Evolutionary conservation across 495 filamentous ascomycete genomes (phyloP).

Genomic region (Penicillium angulare): DNA sequence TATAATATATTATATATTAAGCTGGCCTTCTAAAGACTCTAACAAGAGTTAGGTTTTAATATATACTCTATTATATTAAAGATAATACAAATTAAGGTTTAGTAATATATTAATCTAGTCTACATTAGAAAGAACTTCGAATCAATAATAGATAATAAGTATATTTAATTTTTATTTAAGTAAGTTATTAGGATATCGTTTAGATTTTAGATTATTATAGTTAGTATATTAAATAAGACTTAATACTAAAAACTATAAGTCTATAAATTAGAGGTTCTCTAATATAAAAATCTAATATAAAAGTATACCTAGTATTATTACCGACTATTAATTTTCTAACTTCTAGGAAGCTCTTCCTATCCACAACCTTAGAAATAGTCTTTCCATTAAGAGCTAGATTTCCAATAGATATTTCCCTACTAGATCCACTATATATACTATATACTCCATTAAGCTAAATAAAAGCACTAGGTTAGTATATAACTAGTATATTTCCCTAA

Average conservation of each 20-base stretch:
- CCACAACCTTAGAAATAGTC: too few species aligned
- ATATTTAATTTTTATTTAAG: slow-evolving; percentile 1
- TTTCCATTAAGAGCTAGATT: background rate
- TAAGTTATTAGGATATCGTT: background rate
- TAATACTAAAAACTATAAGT: background rate
- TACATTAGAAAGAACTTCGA: slow-evolving; percentile 35
- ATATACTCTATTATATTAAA: slow-evolving; percentile 94
- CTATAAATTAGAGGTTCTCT: background rate
- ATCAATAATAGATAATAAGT: background rate
- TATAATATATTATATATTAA: too few species aligned
- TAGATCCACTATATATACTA: background rate
- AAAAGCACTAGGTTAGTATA: background rate
- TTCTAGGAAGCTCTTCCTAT: too few species aligned
- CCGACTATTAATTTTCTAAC: background rate
- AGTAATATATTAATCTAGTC: slow-evolving; percentile 58
- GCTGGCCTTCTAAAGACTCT: slow-evolving; percentile 98
- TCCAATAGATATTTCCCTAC: background rate
- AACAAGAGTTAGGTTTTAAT: slow-evolving; percentile 75
- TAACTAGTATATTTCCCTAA: background rate
- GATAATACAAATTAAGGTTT: slow-evolving; percentile 85
- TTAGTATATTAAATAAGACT: background rate
- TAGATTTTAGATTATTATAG: background rate
- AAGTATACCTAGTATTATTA: background rate
- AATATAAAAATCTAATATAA: background rate
- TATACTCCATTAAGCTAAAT: background rate